phyloP scores from a whole-genome alignment of 306 rosid species.

The Acacia melanoxylon region DNA sequence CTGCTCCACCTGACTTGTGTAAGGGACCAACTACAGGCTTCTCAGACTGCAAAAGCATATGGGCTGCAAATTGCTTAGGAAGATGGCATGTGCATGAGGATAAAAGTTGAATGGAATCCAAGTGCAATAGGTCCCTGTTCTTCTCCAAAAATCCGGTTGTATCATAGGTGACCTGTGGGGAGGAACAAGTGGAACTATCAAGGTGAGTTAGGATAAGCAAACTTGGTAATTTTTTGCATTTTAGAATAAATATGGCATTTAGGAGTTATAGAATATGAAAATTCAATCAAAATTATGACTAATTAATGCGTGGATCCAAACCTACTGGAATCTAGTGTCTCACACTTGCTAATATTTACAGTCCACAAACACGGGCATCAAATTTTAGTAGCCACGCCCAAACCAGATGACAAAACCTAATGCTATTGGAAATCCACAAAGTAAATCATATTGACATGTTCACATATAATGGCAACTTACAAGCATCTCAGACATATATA shows the following conservation, averaged over 20 bases:
- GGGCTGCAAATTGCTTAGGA: constrained; percentile 86
- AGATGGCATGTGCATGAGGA: constrained; percentile 91
- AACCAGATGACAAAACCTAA: constrained; percentile 1
- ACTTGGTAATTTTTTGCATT: background rate
- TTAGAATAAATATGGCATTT: constrained; percentile 13
- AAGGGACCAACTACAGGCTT: constrained; percentile 87
- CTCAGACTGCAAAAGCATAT: constrained; percentile 84
- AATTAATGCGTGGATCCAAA: constrained; percentile 8
- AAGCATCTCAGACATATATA: constrained; percentile 3
- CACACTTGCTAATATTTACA: background rate
- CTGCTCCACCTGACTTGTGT: constrained; percentile 93
- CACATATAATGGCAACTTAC: background rate
- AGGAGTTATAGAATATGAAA: constrained; percentile 9
- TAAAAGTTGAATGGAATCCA: constrained; percentile 92
- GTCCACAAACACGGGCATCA: background rate
- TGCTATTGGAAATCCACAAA: background rate
- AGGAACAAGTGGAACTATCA: constrained; percentile 45
- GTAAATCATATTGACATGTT: background rate
- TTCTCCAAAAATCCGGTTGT: constrained; percentile 96
- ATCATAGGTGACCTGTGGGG: constrained; percentile 85
- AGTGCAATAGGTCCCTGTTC: constrained; percentile 92
- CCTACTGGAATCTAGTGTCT: background rate
- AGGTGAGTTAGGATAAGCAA: constrained; percentile 30
- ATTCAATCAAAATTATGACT: background rate
- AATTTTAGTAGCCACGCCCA: background rate